These are phyloP conservation scores for Coemansia sp. DNA, from an alignment of 192 early-diverging fungal genomes.

Conservation along the genomic window DNA sequence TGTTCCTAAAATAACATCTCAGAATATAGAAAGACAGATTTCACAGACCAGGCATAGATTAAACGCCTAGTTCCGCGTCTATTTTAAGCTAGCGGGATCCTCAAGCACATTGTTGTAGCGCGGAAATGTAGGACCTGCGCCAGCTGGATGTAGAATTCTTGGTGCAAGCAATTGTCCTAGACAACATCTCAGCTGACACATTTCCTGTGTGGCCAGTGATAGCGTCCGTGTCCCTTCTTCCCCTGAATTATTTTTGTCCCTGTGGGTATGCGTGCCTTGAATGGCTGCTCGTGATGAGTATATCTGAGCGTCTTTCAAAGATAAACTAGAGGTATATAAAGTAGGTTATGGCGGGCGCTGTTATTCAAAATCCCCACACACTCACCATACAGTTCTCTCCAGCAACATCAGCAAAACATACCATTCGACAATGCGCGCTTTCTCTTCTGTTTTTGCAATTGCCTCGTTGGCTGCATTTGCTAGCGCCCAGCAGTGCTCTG, in stretches of 20 bases:
- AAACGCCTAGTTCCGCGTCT: not conserved
- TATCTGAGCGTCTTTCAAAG: not conserved
- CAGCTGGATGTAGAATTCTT: not conserved
- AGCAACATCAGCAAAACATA: not conserved
- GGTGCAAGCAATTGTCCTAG: not conserved
- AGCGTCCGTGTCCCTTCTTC: not conserved
- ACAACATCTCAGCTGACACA: slow-evolving; percentile 1
- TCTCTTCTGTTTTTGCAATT: slow-evolving; percentile 12
- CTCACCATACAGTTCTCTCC: not conserved
- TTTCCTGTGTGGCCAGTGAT: slow-evolving; percentile 1
- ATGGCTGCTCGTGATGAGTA: not conserved
- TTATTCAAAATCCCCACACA: not conserved
- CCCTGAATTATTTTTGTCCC: slow-evolving; percentile 1
- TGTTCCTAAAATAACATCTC: slow-evolving; percentile 5
- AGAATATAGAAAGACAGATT: not conserved
- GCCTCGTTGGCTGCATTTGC: slow-evolving; percentile 13
- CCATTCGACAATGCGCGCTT: not conserved
- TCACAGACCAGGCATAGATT: not conserved
- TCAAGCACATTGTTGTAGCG: not conserved
- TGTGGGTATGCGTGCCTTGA: not conserved
- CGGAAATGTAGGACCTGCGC: slow-evolving; percentile 3
- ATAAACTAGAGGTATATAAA: not conserved
- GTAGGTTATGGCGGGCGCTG: not conserved
- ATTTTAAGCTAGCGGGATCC: slow-evolving; percentile 5
- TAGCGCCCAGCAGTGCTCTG: slow-evolving; percentile 27